Conservation (phyloP, 345 rosid genomes). For the Pseudoturritis turrita region DNA sequence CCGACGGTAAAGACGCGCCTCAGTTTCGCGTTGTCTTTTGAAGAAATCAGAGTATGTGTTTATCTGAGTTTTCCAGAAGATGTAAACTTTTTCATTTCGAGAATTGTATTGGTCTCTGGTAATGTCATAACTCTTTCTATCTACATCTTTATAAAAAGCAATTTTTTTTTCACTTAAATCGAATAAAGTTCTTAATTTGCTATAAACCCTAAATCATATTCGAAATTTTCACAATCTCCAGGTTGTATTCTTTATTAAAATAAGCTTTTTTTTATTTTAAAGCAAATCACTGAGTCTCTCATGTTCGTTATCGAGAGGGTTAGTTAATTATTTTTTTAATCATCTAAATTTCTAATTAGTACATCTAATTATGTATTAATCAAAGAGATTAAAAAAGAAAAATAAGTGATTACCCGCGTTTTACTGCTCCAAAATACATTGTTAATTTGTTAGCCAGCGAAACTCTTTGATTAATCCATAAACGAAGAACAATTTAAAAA, state of each 20-base stretch:
- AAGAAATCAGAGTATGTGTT: not conserved
- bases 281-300: no score
- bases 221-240: not conserved
- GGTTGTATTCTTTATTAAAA: not conserved
- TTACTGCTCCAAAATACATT: conserved; percentile 21
- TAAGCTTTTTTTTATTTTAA: no score
- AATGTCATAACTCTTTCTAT: not conserved
- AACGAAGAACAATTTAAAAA: not conserved
- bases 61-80: not conserved
- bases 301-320: no score
- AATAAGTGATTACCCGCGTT: conserved; percentile 27
- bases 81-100: not conserved
- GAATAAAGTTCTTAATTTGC: not conserved
- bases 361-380: not conserved
- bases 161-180: not conserved
- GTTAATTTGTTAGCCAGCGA: conserved; percentile 10
- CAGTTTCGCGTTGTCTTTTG: conserved; percentile 91
- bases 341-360: not conserved
- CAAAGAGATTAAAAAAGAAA: not conserved
- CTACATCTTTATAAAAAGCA: not conserved
- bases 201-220: no score
- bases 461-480: not conserved
- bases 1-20: conserved; percentile 66
- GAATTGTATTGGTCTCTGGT: conserved; percentile 25
- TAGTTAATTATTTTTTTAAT: not conserved